Conservation (phyloP, 371 early-diverging fungal species). For the Apophysomyces variabilis region DNA sequence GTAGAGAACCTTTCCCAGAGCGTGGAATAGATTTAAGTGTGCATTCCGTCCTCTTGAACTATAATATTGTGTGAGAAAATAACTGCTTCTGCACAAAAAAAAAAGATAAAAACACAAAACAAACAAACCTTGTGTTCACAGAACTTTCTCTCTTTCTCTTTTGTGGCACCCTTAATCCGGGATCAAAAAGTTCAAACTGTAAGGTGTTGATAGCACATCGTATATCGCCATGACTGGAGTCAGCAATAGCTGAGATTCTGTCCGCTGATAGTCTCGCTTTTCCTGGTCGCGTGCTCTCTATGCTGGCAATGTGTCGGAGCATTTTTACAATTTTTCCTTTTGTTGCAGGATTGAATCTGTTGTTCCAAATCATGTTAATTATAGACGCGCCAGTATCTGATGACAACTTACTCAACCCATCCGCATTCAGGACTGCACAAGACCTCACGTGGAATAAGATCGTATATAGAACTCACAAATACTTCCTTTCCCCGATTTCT, state of each 20-base stretch:
- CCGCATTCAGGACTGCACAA: conserved; percentile 3
- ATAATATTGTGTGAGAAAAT: not conserved
- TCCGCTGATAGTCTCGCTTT: conserved; percentile 3
- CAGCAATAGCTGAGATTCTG: conserved; percentile 21
- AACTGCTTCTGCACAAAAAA: no score
- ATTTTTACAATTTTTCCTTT: conserved; percentile 19
- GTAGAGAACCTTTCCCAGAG: conserved; percentile 47
- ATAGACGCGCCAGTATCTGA: not conserved
- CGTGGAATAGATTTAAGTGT: conserved; percentile 40
- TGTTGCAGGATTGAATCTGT: conserved; percentile 37
- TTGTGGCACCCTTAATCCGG: not conserved
- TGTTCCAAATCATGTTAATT: not conserved
- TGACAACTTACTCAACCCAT: conserved; percentile 21
- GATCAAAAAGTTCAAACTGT: conserved; percentile 32
- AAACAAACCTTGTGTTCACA: not conserved
- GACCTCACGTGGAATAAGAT: conserved; percentile 23
- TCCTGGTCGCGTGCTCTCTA: conserved; percentile 10
- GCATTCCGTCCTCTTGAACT: conserved; percentile 18
- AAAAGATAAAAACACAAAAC: not conserved
- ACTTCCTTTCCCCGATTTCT: conserved; percentile 8
- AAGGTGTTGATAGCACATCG: conserved; percentile 44
- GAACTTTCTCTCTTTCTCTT: conserved; percentile 1
- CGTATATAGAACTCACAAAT: conserved; percentile 5
- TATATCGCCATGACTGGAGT: conserved; percentile 41
- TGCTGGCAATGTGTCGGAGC: conserved; percentile 15